Evolutionary conservation across 2,329 filamentous ascomycete genomes (phyloP).

Genomic region (Fusarium transvaalense): DNA sequence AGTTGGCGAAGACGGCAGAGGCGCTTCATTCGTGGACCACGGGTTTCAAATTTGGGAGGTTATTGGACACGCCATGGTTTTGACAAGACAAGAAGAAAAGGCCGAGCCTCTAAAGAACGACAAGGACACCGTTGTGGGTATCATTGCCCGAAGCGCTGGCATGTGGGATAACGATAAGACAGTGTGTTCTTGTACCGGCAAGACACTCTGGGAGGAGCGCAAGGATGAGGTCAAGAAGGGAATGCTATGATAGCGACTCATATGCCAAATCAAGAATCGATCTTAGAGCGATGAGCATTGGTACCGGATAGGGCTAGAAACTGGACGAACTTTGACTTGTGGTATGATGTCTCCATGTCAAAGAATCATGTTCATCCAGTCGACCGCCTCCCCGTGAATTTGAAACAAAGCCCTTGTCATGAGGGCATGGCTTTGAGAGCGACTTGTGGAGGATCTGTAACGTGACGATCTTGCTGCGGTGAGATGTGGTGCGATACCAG

Average conservation of each 20-base stretch:
- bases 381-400: conserved; percentile 20
- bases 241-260: conserved; percentile 75
- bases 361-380: conserved; percentile 17
- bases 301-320: conserved; percentile 20
- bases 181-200: conserved; percentile 96
- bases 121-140: conserved; percentile 87
- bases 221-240: conserved; percentile 89
- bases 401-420: conserved; percentile 41
- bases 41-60: conserved; percentile 94
- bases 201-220: conserved; percentile 98
- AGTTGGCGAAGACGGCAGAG: conserved; percentile 80
- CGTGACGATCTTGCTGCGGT: conserved; percentile 21
- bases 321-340: conserved; percentile 26
- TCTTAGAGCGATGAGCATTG: conserved; percentile 9
- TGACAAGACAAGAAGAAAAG: conserved; percentile 73
- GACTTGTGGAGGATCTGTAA: conserved; percentile 34
- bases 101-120: conserved; percentile 75
- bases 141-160: conserved; percentile 95
- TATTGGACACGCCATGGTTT: conserved; percentile 91
- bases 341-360: conserved; percentile 31
- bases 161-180: conserved; percentile 99
- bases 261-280: conserved; percentile 18
- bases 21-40: conserved; percentile 83
- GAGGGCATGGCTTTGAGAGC: conserved; percentile 3
- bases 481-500: conserved; percentile 45